These are phyloP conservation scores for Phialocephala sp. DNA, from an alignment of 2,329 filamentous ascomycete species.

Conservation along the genomic window DNA sequence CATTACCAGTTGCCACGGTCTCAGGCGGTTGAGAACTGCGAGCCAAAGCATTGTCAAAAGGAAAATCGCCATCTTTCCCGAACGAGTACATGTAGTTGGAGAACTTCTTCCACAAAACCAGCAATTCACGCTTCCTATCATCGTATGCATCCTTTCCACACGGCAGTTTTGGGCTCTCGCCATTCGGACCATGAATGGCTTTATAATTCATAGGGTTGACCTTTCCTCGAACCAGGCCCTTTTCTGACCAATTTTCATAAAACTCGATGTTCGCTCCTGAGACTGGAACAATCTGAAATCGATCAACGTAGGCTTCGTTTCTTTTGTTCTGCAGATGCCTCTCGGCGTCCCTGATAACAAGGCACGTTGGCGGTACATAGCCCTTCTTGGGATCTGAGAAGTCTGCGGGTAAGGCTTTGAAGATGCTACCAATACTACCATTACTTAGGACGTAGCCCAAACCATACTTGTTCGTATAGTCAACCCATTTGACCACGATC, in stretches of 20 bases:
- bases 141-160: constrained; percentile 69
- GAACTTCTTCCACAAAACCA: constrained; percentile 75
- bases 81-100: constrained; percentile 78
- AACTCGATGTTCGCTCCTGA: constrained; percentile 68
- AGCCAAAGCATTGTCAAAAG: constrained; percentile 53
- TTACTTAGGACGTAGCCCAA: constrained; percentile 85
- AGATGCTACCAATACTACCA: constrained; percentile 76
- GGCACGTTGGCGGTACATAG: constrained; percentile 70
- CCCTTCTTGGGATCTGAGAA: constrained; percentile 54
- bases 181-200: constrained; percentile 59
- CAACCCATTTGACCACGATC: constrained; percentile 81
- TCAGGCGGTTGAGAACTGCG: constrained; percentile 38
- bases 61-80: constrained; percentile 69
- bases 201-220: constrained; percentile 68
- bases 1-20: constrained; percentile 52
- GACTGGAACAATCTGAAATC: constrained; percentile 68
- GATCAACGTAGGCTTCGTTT: constrained; percentile 60
- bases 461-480: constrained; percentile 87
- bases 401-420: constrained; percentile 56
- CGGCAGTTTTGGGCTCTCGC: constrained; percentile 64
- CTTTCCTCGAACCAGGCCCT: constrained; percentile 66
- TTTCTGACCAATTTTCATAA: constrained; percentile 72
- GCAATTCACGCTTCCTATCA: constrained; percentile 68
- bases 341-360: constrained; percentile 74
- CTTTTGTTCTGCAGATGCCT: constrained; percentile 68